Conservation (phyloP, 495 filamentous ascomycete genomes). For the Hypomontagnella submonticulosa region DNA sequence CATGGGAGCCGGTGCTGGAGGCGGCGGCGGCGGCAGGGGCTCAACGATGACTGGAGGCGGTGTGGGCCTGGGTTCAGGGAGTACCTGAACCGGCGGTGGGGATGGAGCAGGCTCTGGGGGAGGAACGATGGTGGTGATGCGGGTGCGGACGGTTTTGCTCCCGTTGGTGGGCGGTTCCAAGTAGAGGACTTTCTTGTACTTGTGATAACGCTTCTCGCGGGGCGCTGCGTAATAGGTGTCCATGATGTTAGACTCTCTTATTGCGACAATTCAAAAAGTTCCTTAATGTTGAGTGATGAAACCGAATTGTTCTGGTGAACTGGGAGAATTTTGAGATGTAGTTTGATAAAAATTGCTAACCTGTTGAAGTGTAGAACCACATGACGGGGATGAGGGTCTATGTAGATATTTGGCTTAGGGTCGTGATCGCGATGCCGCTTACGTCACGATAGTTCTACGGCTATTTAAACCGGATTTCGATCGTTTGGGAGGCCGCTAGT, state of each 20-base stretch:
- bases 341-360: slow-evolving; percentile 29
- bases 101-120: slow-evolving; percentile 47
- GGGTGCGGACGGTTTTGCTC: slow-evolving; percentile 51
- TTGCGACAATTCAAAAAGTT: neutral
- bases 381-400: slow-evolving; percentile 37
- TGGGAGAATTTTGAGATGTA: neutral
- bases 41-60: slow-evolving; percentile 45
- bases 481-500: slow-evolving; percentile 15
- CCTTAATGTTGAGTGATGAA: neutral
- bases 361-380: slow-evolving; percentile 48
- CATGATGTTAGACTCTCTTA: slow-evolving; percentile 42
- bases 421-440: slow-evolving; percentile 30
- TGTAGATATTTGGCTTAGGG: slow-evolving; percentile 11
- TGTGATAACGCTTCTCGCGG: slow-evolving; percentile 46
- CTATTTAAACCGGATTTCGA: slow-evolving; percentile 43
- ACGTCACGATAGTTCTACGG: slow-evolving; percentile 40
- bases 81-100: slow-evolving; percentile 28
- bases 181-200: slow-evolving; percentile 60
- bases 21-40: slow-evolving; percentile 46
- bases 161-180: slow-evolving; percentile 56
- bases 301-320: slow-evolving; percentile 11
- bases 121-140: slow-evolving; percentile 58
- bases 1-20: slow-evolving; percentile 20
- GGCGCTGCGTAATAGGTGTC: slow-evolving; percentile 45
- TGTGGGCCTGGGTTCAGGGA: slow-evolving; percentile 29